phyloP scores from a whole-genome alignment of 768 basidiomycete species.

The Auricularia sp. region DNA sequence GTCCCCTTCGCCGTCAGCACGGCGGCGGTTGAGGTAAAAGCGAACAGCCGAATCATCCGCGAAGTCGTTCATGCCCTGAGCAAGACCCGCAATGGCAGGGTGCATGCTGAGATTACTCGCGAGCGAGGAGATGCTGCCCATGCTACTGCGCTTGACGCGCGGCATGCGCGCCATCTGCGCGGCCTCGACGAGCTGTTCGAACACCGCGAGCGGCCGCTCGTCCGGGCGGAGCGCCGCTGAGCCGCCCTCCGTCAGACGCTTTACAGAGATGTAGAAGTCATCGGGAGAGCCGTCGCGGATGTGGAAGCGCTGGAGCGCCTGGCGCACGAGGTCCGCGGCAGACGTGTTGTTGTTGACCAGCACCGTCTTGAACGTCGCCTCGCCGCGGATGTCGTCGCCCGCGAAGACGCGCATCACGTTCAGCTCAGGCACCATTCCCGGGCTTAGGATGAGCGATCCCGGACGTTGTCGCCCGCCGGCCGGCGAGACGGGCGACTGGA shows the following conservation, averaged over 20 bases:
- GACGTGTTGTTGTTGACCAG: slow-evolving; percentile 81
- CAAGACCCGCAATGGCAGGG: slow-evolving; percentile 86
- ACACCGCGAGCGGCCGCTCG: slow-evolving; percentile 81
- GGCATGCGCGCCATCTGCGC: slow-evolving; percentile 53
- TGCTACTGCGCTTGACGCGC: slow-evolving; percentile 84
- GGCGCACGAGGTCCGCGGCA: slow-evolving; percentile 72
- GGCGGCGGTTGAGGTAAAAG: slow-evolving; percentile 77
- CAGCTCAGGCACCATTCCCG: slow-evolving; percentile 60
- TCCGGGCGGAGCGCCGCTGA: slow-evolving; percentile 62
- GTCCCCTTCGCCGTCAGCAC: slow-evolving; percentile 24
- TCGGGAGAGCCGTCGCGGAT: slow-evolving; percentile 52
- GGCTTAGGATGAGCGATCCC: slow-evolving; percentile 64
- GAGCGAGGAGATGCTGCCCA: slow-evolving; percentile 90
- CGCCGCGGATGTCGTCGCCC: slow-evolving; percentile 79
- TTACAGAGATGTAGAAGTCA: slow-evolving; percentile 78
- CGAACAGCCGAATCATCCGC: slow-evolving; percentile 96
- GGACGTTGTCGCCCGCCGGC: slow-evolving; percentile 46
- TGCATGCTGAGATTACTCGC: slow-evolving; percentile 88
- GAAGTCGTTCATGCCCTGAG: slow-evolving; percentile 80
- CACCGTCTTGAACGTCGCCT: slow-evolving; percentile 98
- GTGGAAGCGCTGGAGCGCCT: slow-evolving; percentile 91
- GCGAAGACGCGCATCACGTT: slow-evolving; percentile 96
- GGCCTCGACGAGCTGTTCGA: slow-evolving; percentile 74
- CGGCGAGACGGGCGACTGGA: slow-evolving; percentile 31
- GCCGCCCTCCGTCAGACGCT: slow-evolving; percentile 74